Evolutionary conservation across 495 filamentous ascomycete species (phyloP).

Genomic region (Podospora pseudocomata): DNA sequence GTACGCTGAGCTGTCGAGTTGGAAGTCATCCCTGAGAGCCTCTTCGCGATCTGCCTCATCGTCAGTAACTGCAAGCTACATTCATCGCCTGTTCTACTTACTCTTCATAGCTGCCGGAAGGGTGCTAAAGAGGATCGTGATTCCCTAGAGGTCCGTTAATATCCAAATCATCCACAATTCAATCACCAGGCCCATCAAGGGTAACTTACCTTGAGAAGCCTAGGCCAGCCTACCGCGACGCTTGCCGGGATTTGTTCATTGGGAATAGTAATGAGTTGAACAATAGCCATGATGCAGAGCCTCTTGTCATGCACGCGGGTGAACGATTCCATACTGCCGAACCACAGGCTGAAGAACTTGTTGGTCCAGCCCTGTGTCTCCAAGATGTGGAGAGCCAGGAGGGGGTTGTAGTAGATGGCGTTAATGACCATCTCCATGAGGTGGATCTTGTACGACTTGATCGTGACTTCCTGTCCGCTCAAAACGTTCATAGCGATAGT

Average conservation of each 20-base stretch:
- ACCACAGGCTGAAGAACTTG: slow-evolving; percentile 98
- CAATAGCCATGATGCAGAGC: slow-evolving; percentile 89
- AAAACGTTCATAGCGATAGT: slow-evolving; percentile 83
- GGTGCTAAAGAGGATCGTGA: slow-evolving; percentile 86
- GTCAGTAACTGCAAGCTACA: slow-evolving; percentile 15
- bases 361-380: slow-evolving; percentile 97
- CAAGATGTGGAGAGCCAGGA: slow-evolving; percentile 73
- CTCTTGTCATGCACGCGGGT: slow-evolving; percentile 96
- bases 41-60: slow-evolving; percentile 70
- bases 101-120: slow-evolving; percentile 81
- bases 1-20: slow-evolving; percentile 61
- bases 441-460: slow-evolving; percentile 91
- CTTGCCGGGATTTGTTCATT: slow-evolving; percentile 77
- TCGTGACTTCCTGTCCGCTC: slow-evolving; percentile 61
- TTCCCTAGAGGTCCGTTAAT: slow-evolving; percentile 46
- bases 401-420: slow-evolving; percentile 92
- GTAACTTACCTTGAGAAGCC: slow-evolving; percentile 60
- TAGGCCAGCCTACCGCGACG: slow-evolving; percentile 95
- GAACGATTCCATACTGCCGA: slow-evolving; percentile 91
- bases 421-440: slow-evolving; percentile 99
- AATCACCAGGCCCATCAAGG: not conserved
- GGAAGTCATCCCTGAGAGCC: slow-evolving; percentile 85
- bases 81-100: slow-evolving; percentile 37
- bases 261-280: slow-evolving; percentile 71
- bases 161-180: not conserved